Conservation (phyloP, 2,329 filamentous ascomycete genomes). For the Epichloe hybrida region DNA sequence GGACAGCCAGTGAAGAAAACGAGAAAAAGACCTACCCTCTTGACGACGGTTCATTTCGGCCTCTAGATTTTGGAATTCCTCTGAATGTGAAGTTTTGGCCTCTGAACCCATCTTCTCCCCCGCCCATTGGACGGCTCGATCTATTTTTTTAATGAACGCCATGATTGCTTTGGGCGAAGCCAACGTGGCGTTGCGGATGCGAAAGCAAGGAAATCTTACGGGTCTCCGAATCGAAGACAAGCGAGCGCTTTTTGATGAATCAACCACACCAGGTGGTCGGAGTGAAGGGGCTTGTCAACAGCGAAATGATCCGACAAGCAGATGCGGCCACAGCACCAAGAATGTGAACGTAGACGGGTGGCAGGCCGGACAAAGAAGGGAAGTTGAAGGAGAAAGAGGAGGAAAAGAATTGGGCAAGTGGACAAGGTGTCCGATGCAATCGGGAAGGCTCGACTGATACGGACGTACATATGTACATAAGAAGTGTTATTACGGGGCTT, state of each 20-base stretch:
- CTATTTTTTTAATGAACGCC: slow-evolving; percentile 70
- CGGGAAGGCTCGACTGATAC: background rate
- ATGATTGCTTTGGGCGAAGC: slow-evolving; percentile 20
- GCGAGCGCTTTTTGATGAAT: background rate
- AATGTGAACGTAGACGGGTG: background rate
- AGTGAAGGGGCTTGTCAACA: background rate
- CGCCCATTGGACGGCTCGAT: slow-evolving; percentile 95
- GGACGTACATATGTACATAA: too few relatives aligned
- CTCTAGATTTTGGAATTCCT: slow-evolving; percentile 85
- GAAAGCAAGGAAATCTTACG: too few relatives aligned
- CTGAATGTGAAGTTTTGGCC: slow-evolving; percentile 71
- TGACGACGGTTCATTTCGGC: slow-evolving; percentile 80
- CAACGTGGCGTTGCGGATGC: background rate
- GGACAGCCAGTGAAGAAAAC: background rate
- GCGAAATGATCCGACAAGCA: background rate
- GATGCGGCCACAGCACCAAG: background rate
- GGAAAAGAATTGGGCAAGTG: background rate
- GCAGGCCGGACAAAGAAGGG: background rate
- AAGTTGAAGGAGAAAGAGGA: background rate
- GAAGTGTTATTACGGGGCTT: background rate
- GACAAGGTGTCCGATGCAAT: background rate
- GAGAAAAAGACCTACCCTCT: slow-evolving; percentile 46
- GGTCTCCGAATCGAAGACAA: background rate
- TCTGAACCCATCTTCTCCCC: slow-evolving; percentile 93
- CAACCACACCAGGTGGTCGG: background rate